Evolutionary conservation across 495 filamentous ascomycete genomes (phyloP).

Genomic region (Pseudoneurospora amorphoporcata): DNA sequence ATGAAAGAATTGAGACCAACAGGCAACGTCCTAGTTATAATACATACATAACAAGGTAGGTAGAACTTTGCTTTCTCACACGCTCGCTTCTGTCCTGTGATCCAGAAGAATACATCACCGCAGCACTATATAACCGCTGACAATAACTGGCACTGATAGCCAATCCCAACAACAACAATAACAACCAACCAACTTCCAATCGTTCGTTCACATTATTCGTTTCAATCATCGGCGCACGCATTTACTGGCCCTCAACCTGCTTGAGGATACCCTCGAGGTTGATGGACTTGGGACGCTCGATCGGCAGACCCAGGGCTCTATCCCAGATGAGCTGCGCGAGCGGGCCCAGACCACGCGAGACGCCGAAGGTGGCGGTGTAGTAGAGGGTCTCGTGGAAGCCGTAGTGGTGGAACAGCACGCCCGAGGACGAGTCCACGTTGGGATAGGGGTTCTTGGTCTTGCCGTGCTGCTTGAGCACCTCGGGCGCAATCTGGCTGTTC

Average conservation of each 20-base stretch:
- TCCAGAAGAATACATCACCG: not conserved
- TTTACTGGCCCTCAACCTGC: constrained; percentile 31
- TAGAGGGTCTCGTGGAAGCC: constrained; percentile 94
- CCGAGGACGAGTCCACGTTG: constrained; percentile 86
- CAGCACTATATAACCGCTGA: not conserved
- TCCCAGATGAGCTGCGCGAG: constrained; percentile 95
- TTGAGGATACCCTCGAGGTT: constrained; percentile 75
- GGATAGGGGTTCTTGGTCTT: constrained; percentile 99
- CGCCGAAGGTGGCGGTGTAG: constrained; percentile 95
- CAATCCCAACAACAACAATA: not conserved
- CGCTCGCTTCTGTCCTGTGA: not conserved
- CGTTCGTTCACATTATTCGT: not conserved
- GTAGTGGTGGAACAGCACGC: constrained; percentile 94
- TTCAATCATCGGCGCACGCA: not conserved
- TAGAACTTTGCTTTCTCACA: not conserved
- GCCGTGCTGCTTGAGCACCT: constrained; percentile 82
- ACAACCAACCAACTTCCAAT: not conserved
- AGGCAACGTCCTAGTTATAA: not conserved
- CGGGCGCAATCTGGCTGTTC: constrained; percentile 67
- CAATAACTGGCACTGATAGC: not conserved
- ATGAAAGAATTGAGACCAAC: not conserved
- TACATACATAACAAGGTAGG: not conserved
- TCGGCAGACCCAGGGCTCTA: constrained; percentile 86
- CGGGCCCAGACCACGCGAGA: constrained; percentile 82
- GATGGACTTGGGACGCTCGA: constrained; percentile 96